These are phyloP conservation scores for Tarenaya hassleriana DNA, from an alignment of 345 rosid genomes.

Conservation along the genomic window DNA sequence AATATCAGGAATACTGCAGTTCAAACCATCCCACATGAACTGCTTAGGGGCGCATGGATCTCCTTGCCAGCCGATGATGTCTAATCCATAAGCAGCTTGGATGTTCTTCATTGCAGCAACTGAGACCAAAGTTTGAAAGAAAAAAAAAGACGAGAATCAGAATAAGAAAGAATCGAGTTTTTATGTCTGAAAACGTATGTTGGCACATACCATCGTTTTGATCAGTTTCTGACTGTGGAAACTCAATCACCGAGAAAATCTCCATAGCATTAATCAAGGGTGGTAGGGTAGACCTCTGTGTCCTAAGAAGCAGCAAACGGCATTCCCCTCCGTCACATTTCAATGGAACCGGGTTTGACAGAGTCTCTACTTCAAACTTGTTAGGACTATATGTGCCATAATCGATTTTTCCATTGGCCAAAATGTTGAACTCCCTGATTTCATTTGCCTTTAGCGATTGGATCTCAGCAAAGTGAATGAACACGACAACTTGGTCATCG, in stretches of 20 bases:
- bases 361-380: background rate
- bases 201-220: conserved; percentile 16
- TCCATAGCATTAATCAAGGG: conserved; percentile 25
- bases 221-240: conserved; percentile 22
- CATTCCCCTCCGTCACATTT: conserved; percentile 11
- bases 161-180: background rate
- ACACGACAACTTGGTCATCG: conserved; percentile 1
- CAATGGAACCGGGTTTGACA: background rate
- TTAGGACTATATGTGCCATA: background rate
- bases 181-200: background rate
- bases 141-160: too few relatives aligned
- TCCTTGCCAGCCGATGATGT: conserved; percentile 27
- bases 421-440: conserved; percentile 19
- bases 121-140: too few relatives aligned
- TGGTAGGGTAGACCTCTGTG: conserved; percentile 26
- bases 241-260: conserved; percentile 11
- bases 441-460: conserved; percentile 10
- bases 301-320: conserved; percentile 16
- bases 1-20: conserved; percentile 17
- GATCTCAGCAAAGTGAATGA: conserved; percentile 19
- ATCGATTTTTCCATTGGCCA: background rate
- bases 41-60: conserved; percentile 25
- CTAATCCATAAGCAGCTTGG: conserved; percentile 25
- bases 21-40: conserved; percentile 24
- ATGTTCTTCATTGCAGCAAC: conserved; percentile 30